Evolutionary conservation across 495 filamentous ascomycete species (phyloP).

Genomic region (Neurospora sp.): DNA sequence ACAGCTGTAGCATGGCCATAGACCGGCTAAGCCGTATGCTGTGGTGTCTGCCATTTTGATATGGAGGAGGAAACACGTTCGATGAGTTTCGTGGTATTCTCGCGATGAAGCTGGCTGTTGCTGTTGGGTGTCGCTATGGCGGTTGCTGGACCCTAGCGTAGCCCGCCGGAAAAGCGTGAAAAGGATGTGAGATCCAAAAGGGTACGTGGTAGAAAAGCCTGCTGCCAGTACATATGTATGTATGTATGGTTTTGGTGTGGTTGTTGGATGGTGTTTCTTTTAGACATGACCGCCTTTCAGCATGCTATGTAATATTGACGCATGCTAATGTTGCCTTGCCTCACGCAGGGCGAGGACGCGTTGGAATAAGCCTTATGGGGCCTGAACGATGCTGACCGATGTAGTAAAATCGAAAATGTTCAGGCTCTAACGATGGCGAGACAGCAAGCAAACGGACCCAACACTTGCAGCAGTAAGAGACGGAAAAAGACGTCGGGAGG

Average conservation of each 20-base stretch:
- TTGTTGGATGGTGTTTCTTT: not conserved
- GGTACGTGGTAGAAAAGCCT: not conserved
- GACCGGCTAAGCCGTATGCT: not conserved
- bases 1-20: conserved; percentile 24
- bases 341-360: not conserved
- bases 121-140: not conserved
- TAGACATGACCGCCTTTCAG: not conserved
- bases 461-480: not conserved
- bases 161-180: not conserved
- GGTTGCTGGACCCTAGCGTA: not conserved
- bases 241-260: not conserved
- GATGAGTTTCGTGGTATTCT: not conserved
- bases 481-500: not conserved
- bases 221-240: not conserved
- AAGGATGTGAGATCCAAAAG: not conserved
- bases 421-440: not conserved
- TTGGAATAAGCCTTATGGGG: not conserved
- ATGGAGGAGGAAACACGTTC: not conserved
- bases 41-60: not conserved
- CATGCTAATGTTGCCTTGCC: not conserved
- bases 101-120: not conserved
- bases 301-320: not conserved
- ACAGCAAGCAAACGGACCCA: not conserved
- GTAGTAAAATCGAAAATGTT: not conserved
- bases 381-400: not conserved